phyloP scores from a whole-genome alignment of 2,329 filamentous ascomycete genomes.

The Biscogniauxia sp. region DNA sequence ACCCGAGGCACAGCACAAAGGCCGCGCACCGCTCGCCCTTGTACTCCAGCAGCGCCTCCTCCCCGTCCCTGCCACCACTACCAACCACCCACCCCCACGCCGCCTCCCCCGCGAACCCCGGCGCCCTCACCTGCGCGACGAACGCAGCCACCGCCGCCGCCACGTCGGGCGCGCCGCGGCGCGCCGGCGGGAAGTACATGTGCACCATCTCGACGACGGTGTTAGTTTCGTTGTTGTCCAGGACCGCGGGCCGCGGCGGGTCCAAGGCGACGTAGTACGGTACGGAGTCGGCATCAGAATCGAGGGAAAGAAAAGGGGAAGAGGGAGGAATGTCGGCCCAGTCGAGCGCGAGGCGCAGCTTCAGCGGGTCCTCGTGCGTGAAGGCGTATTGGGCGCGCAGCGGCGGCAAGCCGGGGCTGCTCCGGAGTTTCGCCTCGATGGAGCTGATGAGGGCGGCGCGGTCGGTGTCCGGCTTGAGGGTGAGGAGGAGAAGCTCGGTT shows the following conservation, averaged over 20 bases:
- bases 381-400: neutral
- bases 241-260: neutral
- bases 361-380: neutral
- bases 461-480: neutral
- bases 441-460: neutral
- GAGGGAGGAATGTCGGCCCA: neutral
- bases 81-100: neutral
- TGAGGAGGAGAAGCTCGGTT: neutral
- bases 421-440: neutral
- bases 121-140: neutral
- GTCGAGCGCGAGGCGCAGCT: neutral
- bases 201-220: neutral
- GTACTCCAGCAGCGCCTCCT: neutral
- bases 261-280: neutral
- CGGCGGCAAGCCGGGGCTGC: no score
- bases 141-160: neutral
- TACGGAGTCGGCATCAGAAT: no score
- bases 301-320: neutral
- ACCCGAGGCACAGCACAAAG: neutral
- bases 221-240: no score
- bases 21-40: neutral
- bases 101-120: neutral
- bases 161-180: neutral
- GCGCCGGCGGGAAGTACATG: neutral
- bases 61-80: no score